Base-by-base conservation (phyloP, 441 rosid species). In the Arabidopsis lyrata region DNA sequence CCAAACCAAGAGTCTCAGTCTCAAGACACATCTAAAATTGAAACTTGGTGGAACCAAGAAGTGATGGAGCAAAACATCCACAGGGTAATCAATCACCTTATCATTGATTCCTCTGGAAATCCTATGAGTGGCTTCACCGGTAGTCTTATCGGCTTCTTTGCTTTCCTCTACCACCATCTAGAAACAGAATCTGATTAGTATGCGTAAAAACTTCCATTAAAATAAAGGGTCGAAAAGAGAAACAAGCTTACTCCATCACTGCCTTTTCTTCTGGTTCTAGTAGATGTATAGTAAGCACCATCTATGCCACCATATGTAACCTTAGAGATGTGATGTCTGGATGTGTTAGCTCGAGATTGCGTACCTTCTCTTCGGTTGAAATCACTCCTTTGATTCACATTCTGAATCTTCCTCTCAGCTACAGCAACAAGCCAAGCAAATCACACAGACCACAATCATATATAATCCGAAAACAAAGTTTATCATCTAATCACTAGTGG, bases 31-130 rank as follows among this genome's bases (percentile, higher is more conserved):
- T 20, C 10, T 5, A 11, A 24, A 1, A 12, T 0, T 8, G 22
- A 53, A 34, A 7, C 20, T 20, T 13, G n/a, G 48, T 57, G 16
- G 55, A 56, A 35, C 20, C 16, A 63, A 55, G 7, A 63, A 24
- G 52, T 34, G 18, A 14, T 9, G 0, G 5, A 63, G 32, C 16
- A 61, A 49, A 38, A 18, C 22, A 31, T 48, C 39, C 22, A 34
- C 56, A 48, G 15, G 15, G n/a, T 27, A 42, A 52, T 29, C 56
- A 74, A 39, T 78, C 48, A 90, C 98, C 89, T 89, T 89, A 68
- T 92, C 94, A 64, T 87, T 81, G 60, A 94, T 90, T 60, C 94
- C 97, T 83, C 91, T 83, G 0, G 96, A 87, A 75, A 92, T 83
- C 72, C 87, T 88, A 79, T 94, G 97, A 10, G 87, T 77, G 39